phyloP scores from a whole-genome alignment of 306 rosid species.

The Castanea sativa region DNA sequence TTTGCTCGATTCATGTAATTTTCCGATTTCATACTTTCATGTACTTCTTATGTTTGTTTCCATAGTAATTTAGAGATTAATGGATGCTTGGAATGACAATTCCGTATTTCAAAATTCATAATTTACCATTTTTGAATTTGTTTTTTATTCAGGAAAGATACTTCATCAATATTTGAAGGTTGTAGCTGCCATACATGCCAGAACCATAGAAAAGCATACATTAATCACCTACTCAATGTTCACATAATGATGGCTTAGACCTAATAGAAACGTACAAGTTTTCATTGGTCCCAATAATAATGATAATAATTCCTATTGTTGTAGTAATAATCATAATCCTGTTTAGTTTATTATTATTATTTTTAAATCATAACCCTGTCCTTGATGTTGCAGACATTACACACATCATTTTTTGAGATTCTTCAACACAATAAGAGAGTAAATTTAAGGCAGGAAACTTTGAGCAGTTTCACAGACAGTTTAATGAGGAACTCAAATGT shows the following conservation, averaged over 20 bases:
- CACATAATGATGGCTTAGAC: too few species aligned
- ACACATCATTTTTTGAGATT: constrained; percentile 68
- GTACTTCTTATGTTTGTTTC: too few species aligned
- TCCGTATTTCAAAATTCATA: neutral
- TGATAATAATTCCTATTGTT: too few species aligned
- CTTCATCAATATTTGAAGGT: constrained; percentile 56
- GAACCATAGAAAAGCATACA: too few species aligned
- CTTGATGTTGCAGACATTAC: constrained; percentile 72
- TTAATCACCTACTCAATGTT: too few species aligned
- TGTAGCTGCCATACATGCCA: constrained; percentile 19
- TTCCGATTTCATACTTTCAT: too few species aligned
- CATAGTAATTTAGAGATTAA: too few species aligned
- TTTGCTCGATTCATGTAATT: neutral
- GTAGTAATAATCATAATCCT: too few species aligned
- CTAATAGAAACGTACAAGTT: too few species aligned
- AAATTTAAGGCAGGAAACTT: constrained; percentile 72
- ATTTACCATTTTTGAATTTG: neutral
- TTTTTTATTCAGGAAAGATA: constrained; percentile 61
- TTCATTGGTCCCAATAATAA: too few species aligned
- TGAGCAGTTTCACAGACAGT: constrained; percentile 54
- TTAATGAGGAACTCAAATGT: constrained; percentile 28
- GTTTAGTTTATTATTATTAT: too few species aligned
- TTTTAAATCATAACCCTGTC: neutral
- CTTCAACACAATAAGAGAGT: constrained; percentile 66
- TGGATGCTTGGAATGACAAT: too few species aligned